phyloP scores from a whole-genome alignment of 257 asterid genomes.

The Haberlea rhodopensis region DNA sequence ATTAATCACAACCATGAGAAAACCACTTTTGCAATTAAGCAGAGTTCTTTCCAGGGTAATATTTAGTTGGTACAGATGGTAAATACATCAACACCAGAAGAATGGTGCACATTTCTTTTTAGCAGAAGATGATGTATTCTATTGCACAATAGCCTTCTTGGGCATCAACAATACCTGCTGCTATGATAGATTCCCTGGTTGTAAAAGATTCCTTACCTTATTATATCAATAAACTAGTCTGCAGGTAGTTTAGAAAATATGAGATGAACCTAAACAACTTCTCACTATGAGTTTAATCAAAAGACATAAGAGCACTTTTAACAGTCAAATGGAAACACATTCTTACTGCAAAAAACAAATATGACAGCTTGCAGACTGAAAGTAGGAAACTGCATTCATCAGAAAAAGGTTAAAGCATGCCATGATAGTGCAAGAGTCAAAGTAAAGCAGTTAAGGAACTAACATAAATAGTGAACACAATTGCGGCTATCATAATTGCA shows the following conservation, averaged over 20 bases:
- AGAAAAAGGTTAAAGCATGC: constrained; percentile 18
- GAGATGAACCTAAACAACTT: too few species aligned
- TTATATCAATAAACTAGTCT: constrained; percentile 18
- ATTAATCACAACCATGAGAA: too few species aligned
- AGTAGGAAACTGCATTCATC: constrained; percentile 17
- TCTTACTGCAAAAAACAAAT: constrained; percentile 13
- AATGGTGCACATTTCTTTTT: too few species aligned
- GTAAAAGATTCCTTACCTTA: neutral
- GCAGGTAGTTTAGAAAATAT: constrained; percentile 1
- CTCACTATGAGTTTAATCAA: too few species aligned
- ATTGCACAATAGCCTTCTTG: constrained; percentile 14
- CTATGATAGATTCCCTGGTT: too few species aligned
- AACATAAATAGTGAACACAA: constrained; percentile 71
- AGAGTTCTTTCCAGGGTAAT: too few species aligned
- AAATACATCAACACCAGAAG: too few species aligned
- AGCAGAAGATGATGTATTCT: too few species aligned
- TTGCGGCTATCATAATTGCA: constrained; percentile 57
- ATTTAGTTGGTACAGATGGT: too few species aligned
- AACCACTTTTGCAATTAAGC: too few species aligned
- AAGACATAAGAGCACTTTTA: neutral
- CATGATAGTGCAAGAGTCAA: constrained; percentile 15
- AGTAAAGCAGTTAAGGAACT: constrained; percentile 36
- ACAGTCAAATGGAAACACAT: constrained; percentile 4
- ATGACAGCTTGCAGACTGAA: constrained; percentile 10
- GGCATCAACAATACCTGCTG: constrained; percentile 7